Evolutionary conservation across 371 early-diverging fungal species (phyloP).

Genomic region (Zychaea mexicana): DNA sequence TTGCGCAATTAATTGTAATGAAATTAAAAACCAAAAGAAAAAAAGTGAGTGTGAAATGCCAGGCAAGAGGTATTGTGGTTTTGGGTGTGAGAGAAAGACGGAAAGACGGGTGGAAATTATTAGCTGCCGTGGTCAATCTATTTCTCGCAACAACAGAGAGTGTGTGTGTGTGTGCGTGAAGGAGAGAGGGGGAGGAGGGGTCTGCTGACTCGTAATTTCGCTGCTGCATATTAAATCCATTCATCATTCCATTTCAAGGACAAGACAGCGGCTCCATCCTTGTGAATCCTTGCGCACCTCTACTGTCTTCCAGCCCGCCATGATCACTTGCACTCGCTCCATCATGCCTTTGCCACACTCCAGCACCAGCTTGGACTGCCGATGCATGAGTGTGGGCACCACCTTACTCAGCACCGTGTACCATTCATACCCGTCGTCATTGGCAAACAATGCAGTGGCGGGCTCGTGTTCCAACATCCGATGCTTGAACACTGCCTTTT

Average conservation of each 20-base stretch:
- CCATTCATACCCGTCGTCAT: conserved; percentile 66
- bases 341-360: conserved; percentile 78
- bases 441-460: conserved; percentile 63
- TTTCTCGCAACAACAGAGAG: no score
- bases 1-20: no score
- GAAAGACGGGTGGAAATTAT: no score
- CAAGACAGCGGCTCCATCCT: conserved; percentile 65
- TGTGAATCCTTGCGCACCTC: conserved; percentile 50
- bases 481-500: conserved; percentile 18
- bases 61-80: no score
- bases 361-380: conserved; percentile 52
- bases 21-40: no score
- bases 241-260: conserved; percentile 19
- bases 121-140: no score
- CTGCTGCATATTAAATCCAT: neutral
- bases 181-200: no score
- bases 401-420: conserved; percentile 57
- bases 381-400: conserved; percentile 31
- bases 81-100: no score
- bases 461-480: conserved; percentile 65
- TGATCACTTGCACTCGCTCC: conserved; percentile 56
- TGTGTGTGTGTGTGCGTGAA: no score
- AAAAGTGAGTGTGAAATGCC: no score
- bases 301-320: conserved; percentile 51
- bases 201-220: no score